A percentile compares a stretch with the other conserved stretches of the same genome.
phyloP scores from a whole-genome alignment of 345 rosid genomes.

The Gossypioides kirkii region DNA sequence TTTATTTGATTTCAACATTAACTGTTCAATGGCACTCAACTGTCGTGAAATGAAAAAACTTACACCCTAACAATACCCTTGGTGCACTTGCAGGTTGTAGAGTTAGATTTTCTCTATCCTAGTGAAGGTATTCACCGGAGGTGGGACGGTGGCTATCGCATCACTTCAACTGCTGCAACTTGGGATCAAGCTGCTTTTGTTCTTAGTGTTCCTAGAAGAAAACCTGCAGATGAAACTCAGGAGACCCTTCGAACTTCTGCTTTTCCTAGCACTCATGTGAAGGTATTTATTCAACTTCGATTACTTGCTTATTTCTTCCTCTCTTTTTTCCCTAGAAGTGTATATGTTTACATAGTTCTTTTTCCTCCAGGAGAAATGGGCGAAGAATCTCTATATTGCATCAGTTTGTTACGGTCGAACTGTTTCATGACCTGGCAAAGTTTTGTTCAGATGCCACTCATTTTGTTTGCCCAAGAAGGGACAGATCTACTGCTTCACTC shows the following conservation, averaged over 20 bases:
- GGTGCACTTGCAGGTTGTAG: slow-evolving; percentile 62
- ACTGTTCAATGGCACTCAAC: slow-evolving; percentile 6
- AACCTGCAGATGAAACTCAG: slow-evolving; percentile 84
- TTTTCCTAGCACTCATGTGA: slow-evolving; percentile 93
- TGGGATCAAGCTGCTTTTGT: slow-evolving; percentile 92
- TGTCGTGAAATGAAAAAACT: neutral
- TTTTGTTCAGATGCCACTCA: slow-evolving; percentile 28
- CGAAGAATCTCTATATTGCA: slow-evolving; percentile 84
- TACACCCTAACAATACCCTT: neutral
- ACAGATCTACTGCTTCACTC: slow-evolving; percentile 22
- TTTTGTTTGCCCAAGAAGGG: slow-evolving; percentile 24
- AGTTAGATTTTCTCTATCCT: slow-evolving; percentile 98
- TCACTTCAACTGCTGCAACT: slow-evolving; percentile 92
- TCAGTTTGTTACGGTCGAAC: slow-evolving; percentile 95
- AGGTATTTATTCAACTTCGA: slow-evolving; percentile 41
- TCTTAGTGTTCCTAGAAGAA: slow-evolving; percentile 88
- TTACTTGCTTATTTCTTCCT: neutral
- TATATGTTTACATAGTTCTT: neutral
- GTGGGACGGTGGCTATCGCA: slow-evolving; percentile 90
- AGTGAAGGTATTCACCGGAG: slow-evolving; percentile 98
- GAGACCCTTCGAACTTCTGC: slow-evolving; percentile 95
- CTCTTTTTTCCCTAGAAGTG: neutral
- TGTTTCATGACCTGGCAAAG: slow-evolving; percentile 62
- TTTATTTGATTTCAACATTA: neutral
- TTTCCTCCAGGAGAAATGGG: slow-evolving; percentile 85